Base-by-base conservation (phyloP, 2,329 filamentous ascomycete genomes). In the Conoideocrella luteorostrata region DNA sequence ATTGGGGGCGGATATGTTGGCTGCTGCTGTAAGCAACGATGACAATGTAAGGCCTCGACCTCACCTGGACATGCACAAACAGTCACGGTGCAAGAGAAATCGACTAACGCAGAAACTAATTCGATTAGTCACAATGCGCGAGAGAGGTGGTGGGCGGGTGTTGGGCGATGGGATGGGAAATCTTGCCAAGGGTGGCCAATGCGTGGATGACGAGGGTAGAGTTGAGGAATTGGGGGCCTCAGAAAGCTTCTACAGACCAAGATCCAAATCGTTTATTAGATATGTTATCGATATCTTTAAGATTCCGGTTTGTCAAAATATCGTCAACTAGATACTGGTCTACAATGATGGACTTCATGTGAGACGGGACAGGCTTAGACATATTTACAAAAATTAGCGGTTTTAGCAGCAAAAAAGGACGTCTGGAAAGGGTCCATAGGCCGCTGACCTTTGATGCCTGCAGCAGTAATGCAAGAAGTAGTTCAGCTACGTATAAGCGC, bases 111-210 rank as follows among this genome's bases (percentile, higher is more conserved):
- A 20, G 20, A 7, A 42, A 36, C 32, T 23, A 28, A 38, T 43
- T n/a, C 38, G 41, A 43, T 43, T 43, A 37, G 41, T 38, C 41
- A 37, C 22, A 32, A 38, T 43, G 33, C 20, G 29, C 32, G 34
- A 4, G 30, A 6, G 24, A 41, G 24, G 21, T 43, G 21, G 41
- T 30, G 34, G 26, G 41, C 20, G 28, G 24, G 30, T 24, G 23
- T 22, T 20, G 32, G 34, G 41, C 23, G 34, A n/a, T 21, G 12
- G 15, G 32, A 43, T 24, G 18, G 20, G 10, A 9, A n/a, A 11
- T 30, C 26, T 20, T 20, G n/a, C n/a, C n/a, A n/a, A n/a, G n/a
- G n/a, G n/a, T n/a, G n/a, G n/a, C n/a, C n/a, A n/a, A n/a, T n/a
- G n/a, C n/a, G n/a, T n/a, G n/a, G n/a, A n/a, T n/a, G n/a, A n/a